These are phyloP conservation scores for Xenoacremonium recifei DNA, from an alignment of 2,329 filamentous ascomycete genomes.

Conservation along the genomic window DNA sequence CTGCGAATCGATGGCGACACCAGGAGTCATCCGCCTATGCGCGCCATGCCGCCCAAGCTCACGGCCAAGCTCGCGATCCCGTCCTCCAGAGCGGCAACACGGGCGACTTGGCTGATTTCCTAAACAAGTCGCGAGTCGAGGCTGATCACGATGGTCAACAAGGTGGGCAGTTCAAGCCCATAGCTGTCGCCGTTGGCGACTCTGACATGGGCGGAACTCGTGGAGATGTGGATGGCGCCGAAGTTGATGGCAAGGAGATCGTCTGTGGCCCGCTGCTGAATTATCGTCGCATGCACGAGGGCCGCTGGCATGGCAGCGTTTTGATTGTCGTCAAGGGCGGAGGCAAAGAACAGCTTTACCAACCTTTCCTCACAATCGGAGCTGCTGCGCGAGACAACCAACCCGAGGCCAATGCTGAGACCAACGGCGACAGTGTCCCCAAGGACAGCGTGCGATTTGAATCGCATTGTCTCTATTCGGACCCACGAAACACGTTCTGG, in stretches of 20 bases:
- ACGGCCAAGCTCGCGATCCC: constrained; percentile 28
- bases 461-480: constrained; percentile 60
- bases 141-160: constrained; percentile 32
- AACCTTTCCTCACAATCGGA: constrained; percentile 59
- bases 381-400: constrained; percentile 31
- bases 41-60: constrained; percentile 41
- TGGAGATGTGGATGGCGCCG: constrained; percentile 12
- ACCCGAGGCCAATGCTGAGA: constrained; percentile 19
- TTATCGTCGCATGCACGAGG: constrained; percentile 72
- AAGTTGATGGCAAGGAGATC: constrained; percentile 55
- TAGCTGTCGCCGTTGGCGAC: constrained; percentile 43
- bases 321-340: constrained; percentile 78
- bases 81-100: constrained; percentile 39
- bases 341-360: constrained; percentile 53
- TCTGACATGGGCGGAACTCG: not conserved
- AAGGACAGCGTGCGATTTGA: constrained; percentile 43
- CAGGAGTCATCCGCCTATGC: constrained; percentile 60
- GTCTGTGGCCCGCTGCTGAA: constrained; percentile 74
- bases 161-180: constrained; percentile 43
- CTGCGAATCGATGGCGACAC: constrained; percentile 59
- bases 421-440: constrained; percentile 28
- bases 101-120: constrained; percentile 53
- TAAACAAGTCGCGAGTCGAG: constrained; percentile 54
- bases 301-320: constrained; percentile 80
- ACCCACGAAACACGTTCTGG: constrained; percentile 81